These are phyloP conservation scores for Gracilaria domingensis DNA, from an alignment of 23 red algal genomes.

Conservation along the genomic window DNA sequence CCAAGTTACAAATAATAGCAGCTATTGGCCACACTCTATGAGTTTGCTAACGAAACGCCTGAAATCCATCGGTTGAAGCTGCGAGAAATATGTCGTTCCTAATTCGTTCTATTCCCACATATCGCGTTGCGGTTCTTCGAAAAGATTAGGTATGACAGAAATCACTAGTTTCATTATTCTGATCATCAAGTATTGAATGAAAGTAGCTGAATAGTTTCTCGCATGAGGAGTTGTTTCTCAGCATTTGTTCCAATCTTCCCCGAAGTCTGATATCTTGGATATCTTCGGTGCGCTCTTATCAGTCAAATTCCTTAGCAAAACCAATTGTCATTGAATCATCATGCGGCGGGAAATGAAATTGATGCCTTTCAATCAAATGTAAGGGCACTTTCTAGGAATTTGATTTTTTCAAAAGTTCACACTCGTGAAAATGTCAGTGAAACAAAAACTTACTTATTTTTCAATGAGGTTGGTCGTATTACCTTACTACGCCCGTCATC, in stretches of 20 bases:
- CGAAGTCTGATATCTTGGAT: slow-evolving; percentile 4
- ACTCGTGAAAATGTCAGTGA: too few species aligned
- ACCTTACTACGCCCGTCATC: too few species aligned
- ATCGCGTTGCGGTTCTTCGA: neutral
- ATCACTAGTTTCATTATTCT: neutral
- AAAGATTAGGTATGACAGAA: slow-evolving; percentile 12
- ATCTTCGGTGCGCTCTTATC: neutral
- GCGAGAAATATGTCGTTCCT: slow-evolving; percentile 5
- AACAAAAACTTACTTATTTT: too few species aligned
- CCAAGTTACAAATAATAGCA: slow-evolving; percentile 27
- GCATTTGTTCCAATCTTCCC: neutral
- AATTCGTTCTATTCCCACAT: neutral
- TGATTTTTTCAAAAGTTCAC: too few species aligned
- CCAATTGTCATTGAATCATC: too few species aligned
- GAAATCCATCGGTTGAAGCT: slow-evolving; percentile 13
- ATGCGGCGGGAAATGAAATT: too few species aligned
- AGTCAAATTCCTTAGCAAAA: neutral
- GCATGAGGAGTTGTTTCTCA: neutral
- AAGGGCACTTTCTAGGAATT: too few species aligned
- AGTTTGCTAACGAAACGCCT: slow-evolving; percentile 6
- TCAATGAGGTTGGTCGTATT: too few species aligned
- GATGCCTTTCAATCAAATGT: too few species aligned
- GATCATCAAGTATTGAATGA: neutral
- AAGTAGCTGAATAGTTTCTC: slow-evolving; percentile 24
- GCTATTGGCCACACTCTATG: slow-evolving; percentile 13